Evolutionary conservation across 2,329 filamentous ascomycete species (phyloP), one percentile per base, ranked within the genome.

Genomic region (Beauveria varroae): DNA sequence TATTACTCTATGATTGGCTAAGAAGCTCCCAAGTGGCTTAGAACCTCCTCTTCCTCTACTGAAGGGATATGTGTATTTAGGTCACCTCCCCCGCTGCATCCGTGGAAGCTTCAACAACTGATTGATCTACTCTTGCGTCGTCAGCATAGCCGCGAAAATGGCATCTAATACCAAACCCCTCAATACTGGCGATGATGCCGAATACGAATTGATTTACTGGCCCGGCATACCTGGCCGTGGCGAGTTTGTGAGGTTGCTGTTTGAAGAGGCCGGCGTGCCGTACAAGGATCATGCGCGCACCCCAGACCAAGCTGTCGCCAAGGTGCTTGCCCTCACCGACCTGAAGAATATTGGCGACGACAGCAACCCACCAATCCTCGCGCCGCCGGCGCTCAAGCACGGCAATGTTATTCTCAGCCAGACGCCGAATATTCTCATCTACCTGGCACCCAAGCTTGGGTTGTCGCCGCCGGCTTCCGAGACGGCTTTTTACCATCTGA

Each of bases 191-290:
- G 78, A 81, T 63, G 76, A 79, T 53, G 71, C 74, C 59, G 75
- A 79, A 0, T 89, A 88, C 70, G 78, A 86, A 65, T 81, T 90
- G 62, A 78, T 90, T 69, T 92, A 92, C 80, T 90, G 87, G 83
- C 87, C 87, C 20, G 73, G 73, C 20, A 75, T 91, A 28, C 90
- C 90, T 40, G 90, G 90, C 46, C 87, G 90, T 54, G 90, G 86
- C 64, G 90, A 93, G 70, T 84, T 85, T 71, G 76, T 92, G 69
- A 88, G 90, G 24, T 81, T 93, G 12, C 80, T 81, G 18, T 84
- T 93, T 65, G 89, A 93, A 74, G 88, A 88, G 57, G 79, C 84
- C 22, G 81, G 81, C 20, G 82, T 82, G 1, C 71, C 80, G 4
- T 93, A 91, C 77, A 83, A 73, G 26, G 89, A 93, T 74, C 76